phyloP scores from a whole-genome alignment of 768 basidiomycete species.

The Psilocybe cubensis region DNA sequence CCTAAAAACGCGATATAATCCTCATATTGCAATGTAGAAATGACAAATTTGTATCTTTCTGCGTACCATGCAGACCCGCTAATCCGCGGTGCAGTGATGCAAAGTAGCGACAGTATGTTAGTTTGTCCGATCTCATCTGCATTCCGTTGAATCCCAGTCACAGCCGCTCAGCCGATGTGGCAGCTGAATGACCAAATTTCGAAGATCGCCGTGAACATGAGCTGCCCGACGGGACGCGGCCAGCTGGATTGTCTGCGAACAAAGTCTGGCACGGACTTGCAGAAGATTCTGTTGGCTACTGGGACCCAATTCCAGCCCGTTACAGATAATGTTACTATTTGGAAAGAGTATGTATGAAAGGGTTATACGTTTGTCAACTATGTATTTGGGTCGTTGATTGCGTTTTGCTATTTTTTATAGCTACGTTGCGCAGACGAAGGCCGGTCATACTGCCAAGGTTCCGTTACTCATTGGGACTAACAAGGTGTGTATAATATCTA shows the following conservation, averaged over 20 bases:
- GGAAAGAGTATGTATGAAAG: constrained; percentile 30
- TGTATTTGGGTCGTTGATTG: not conserved
- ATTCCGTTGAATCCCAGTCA: not conserved
- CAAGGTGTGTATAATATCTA: constrained; percentile 20
- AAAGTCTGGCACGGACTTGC: constrained; percentile 28
- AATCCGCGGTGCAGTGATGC: constrained; percentile 38
- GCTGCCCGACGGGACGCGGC: constrained; percentile 28
- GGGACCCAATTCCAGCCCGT: constrained; percentile 38
- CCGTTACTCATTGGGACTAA: constrained; percentile 36
- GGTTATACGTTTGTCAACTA: not conserved
- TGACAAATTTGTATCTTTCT: constrained; percentile 37
- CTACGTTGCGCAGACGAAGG: constrained; percentile 31
- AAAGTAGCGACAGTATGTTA: constrained; percentile 34
- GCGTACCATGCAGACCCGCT: constrained; percentile 29
- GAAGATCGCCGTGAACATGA: constrained; percentile 29
- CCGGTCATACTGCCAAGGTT: constrained; percentile 31
- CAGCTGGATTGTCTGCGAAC: constrained; percentile 31
- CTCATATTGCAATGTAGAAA: constrained; percentile 22
- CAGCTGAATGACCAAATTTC: constrained; percentile 31
- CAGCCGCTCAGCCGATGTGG: constrained; percentile 38
- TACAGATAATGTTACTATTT: constrained; percentile 35
- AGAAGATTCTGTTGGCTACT: constrained; percentile 26
- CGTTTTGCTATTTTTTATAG: constrained; percentile 10
- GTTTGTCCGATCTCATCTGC: constrained; percentile 7
- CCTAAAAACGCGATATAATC: not conserved